These are phyloP conservation scores for Daldinia loculata DNA, from an alignment of 495 filamentous ascomycete genomes.

Conservation along the genomic window DNA sequence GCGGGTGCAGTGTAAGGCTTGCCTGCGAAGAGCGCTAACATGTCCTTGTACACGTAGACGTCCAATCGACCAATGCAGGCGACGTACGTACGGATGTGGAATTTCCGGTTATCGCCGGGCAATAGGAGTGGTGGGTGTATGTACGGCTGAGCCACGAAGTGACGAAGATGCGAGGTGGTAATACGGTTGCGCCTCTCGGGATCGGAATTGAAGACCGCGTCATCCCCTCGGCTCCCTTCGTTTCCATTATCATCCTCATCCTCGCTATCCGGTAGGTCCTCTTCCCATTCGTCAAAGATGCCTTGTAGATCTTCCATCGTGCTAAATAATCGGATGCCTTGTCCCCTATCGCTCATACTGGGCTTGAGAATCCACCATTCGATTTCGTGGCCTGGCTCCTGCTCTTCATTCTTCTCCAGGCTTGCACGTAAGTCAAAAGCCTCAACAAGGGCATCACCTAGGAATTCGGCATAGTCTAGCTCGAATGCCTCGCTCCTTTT, in stretches of 20 bases:
- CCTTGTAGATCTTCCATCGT: constrained; percentile 78
- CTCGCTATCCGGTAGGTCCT: constrained; percentile 66
- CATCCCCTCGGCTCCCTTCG: constrained; percentile 25
- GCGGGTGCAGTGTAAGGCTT: constrained; percentile 65
- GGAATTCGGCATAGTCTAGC: constrained; percentile 94
- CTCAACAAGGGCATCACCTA: constrained; percentile 91
- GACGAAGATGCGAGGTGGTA: constrained; percentile 88
- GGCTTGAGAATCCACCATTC: constrained; percentile 99
- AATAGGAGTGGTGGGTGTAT: constrained; percentile 88
- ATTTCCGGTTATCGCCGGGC: constrained; percentile 75
- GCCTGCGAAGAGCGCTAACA: constrained; percentile 91
- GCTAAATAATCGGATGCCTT: constrained; percentile 89
- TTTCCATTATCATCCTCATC: constrained; percentile 59
- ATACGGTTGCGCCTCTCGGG: constrained; percentile 59
- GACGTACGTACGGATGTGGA: constrained; percentile 93
- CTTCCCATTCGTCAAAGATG: constrained; percentile 91
- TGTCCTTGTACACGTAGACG: constrained; percentile 86
- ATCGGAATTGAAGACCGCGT: constrained; percentile 9
- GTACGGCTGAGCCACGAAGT: constrained; percentile 97
- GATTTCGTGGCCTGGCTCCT: constrained; percentile 55
- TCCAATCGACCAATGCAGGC: constrained; percentile 77
- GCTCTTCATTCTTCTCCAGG: constrained; percentile 67
- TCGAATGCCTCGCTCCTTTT: constrained; percentile 84
- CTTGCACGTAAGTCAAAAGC: constrained; percentile 85
- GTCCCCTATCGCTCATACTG: constrained; percentile 94